Percentiles rank a stretch among this genome's conserved stretches.
These are phyloP conservation scores for Pseudognaphalium luteoalbum DNA, from an alignment of 129 eudicot species.

Conservation along the genomic window DNA sequence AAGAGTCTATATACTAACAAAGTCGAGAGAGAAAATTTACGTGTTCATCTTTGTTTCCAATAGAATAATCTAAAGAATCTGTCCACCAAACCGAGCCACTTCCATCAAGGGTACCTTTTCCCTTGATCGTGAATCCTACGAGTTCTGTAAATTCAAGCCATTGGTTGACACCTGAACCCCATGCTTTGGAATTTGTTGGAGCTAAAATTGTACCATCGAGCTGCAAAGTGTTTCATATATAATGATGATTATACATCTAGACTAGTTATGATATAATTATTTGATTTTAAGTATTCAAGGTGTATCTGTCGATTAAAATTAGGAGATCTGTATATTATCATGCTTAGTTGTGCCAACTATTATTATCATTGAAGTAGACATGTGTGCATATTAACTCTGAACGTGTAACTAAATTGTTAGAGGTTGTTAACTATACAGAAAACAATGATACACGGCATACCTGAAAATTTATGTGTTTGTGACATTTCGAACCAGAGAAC, in stretches of 20 bases:
- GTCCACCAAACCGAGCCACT: conserved; percentile 87
- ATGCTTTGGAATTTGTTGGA: conserved; percentile 55
- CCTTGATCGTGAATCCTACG: conserved; percentile 60
- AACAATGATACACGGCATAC: conserved; percentile 24
- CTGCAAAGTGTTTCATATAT: conserved; percentile 41
- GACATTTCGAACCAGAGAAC: conserved; percentile 73
- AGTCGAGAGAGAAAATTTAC: conserved; percentile 32
- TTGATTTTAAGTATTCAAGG: not conserved
- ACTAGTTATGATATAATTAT: not conserved
- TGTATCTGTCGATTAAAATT: not conserved
- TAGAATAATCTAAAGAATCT: conserved; percentile 38
- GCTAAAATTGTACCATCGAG: conserved; percentile 83
- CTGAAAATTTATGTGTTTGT: conserved; percentile 60
- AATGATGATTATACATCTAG: not conserved
- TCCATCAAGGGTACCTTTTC: conserved; percentile 78
- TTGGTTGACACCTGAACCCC: conserved; percentile 63
- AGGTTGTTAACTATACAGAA: not conserved
- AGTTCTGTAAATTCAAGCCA: conserved; percentile 82
- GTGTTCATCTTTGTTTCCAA: conserved; percentile 34
- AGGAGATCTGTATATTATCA: not conserved
- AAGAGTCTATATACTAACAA: not conserved
- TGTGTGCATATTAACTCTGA: not conserved
- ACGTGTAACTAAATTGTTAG: not conserved
- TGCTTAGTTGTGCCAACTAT: not conserved
- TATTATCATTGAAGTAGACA: not conserved